phyloP scores from a whole-genome alignment of 129 eudicot genomes.

The Calendula officinalis region DNA sequence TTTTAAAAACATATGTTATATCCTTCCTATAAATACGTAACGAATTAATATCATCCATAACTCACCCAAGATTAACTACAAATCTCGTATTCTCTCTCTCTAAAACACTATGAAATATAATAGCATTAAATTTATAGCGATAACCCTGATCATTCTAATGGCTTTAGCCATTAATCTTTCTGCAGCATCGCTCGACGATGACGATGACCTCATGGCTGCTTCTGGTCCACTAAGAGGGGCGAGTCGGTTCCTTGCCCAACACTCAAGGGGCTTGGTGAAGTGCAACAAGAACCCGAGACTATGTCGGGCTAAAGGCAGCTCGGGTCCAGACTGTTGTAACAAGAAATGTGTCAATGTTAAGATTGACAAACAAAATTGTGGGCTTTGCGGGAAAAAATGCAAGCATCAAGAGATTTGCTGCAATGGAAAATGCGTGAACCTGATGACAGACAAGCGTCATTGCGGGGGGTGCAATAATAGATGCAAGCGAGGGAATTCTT shows the following conservation, averaged over 20 bases:
- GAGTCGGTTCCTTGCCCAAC: slow-evolving; percentile 39
- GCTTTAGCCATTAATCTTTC: slow-evolving; percentile 32
- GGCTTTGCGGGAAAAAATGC: slow-evolving; percentile 56
- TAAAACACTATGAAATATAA: slow-evolving; percentile 19
- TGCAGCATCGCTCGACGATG: slow-evolving; percentile 24
- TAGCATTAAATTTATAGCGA: slow-evolving; percentile 10
- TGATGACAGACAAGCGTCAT: slow-evolving; percentile 32
- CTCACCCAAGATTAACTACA: slow-evolving; percentile 5
- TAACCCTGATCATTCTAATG: slow-evolving; percentile 29
- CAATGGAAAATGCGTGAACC: slow-evolving; percentile 55
- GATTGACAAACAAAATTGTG: slow-evolving; percentile 52
- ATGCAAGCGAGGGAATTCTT: slow-evolving; percentile 46
- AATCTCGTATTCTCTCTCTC: slow-evolving; percentile 1
- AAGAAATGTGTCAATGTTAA: slow-evolving; percentile 58
- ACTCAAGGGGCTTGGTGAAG: slow-evolving; percentile 25
- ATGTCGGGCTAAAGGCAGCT: slow-evolving; percentile 53
- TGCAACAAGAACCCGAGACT: slow-evolving; percentile 62
- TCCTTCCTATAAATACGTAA: slow-evolving; percentile 27
- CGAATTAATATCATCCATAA: background rate
- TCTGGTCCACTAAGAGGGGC: slow-evolving; percentile 36
- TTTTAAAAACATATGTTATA: background rate
- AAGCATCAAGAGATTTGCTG: slow-evolving; percentile 55
- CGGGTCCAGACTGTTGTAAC: slow-evolving; percentile 62
- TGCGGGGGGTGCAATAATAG: slow-evolving; percentile 62
- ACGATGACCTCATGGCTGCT: slow-evolving; percentile 25